A percentile compares a stretch with the other conserved stretches of the same genome.
These are phyloP conservation scores for Piper longum DNA, from an alignment of 164 flowering plant genomes.

Conservation along the genomic window DNA sequence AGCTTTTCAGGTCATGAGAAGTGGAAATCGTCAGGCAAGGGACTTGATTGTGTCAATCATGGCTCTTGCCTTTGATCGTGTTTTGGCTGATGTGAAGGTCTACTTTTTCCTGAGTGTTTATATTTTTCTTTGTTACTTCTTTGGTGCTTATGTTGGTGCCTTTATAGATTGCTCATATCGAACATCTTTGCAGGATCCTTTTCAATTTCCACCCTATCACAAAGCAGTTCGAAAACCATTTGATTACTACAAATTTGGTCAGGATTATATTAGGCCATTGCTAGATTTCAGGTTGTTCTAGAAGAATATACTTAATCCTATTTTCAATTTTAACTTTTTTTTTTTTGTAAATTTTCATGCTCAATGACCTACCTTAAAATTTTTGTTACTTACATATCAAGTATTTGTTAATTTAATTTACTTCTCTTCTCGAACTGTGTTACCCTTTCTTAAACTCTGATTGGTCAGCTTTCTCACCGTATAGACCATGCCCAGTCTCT, in stretches of 20 bases:
- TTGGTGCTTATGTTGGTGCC: background rate
- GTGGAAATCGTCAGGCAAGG: constrained; percentile 60
- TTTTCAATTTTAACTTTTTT: too few species aligned
- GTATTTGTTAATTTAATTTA: background rate
- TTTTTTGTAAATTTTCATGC: background rate
- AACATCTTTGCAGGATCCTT: constrained; percentile 53
- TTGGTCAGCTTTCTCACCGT: background rate
- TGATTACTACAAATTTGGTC: constrained; percentile 90
- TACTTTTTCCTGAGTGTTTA: background rate
- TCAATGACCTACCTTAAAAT: background rate
- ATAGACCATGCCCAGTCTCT: background rate
- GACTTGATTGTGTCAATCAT: constrained; percentile 64
- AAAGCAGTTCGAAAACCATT: constrained; percentile 79
- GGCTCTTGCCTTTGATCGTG: constrained; percentile 58
- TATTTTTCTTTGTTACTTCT: background rate
- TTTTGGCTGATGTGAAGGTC: constrained; percentile 68
- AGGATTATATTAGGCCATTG: constrained; percentile 72
- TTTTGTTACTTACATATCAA: background rate
- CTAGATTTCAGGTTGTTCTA: constrained; percentile 67
- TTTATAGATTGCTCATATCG: background rate
- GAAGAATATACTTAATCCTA: background rate
- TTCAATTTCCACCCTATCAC: constrained; percentile 61
- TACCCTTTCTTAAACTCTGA: background rate
- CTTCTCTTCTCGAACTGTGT: background rate
- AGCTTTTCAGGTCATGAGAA: constrained; percentile 49